These are phyloP conservation scores for Phytophthora nicotianae DNA, from an alignment of 352 stramenopile species.

Conservation along the genomic window DNA sequence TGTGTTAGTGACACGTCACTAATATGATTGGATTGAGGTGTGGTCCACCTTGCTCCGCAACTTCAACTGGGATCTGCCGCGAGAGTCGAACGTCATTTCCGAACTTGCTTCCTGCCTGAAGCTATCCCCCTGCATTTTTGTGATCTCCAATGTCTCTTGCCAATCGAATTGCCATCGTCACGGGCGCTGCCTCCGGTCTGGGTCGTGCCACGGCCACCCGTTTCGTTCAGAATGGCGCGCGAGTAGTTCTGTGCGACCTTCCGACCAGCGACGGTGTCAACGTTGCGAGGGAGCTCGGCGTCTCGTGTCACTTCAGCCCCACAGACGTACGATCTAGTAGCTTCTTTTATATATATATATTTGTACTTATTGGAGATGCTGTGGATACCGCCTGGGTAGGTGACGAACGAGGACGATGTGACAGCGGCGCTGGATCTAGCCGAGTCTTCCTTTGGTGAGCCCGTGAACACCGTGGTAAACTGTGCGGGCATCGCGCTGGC, in stretches of 20 bases:
- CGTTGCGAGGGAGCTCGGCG: constrained; percentile 75
- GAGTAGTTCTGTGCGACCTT: constrained; percentile 94
- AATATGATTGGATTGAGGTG: not conserved
- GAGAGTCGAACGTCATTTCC: constrained; percentile 11
- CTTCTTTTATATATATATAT: not conserved
- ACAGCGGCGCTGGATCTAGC: constrained; percentile 90
- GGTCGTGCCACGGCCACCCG: constrained; percentile 91
- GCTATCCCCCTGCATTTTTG: not conserved
- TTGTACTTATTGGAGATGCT: not conserved
- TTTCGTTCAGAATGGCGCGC: constrained; percentile 89
- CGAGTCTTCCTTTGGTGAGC: constrained; percentile 91
- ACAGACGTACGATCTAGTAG: constrained; percentile 56
- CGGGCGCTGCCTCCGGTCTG: constrained; percentile 93
- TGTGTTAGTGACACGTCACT: constrained; percentile 26
- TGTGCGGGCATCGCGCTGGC: constrained; percentile 95
- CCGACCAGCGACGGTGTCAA: constrained; percentile 77
- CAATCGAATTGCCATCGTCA: constrained; percentile 89
- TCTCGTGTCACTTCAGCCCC: constrained; percentile 82
- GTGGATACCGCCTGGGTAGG: constrained; percentile 44
- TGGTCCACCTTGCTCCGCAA: constrained; percentile 26
- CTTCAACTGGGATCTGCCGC: constrained; percentile 23
- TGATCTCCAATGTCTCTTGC: constrained; percentile 55
- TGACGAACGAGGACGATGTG: constrained; percentile 92
- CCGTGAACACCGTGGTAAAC: constrained; percentile 95
- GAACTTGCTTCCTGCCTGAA: not conserved